Evolutionary conservation across 176 grass and related monocot species (phyloP), one percentile per base, ranked within the genome.

Genomic region (Eleusine indica): DNA sequence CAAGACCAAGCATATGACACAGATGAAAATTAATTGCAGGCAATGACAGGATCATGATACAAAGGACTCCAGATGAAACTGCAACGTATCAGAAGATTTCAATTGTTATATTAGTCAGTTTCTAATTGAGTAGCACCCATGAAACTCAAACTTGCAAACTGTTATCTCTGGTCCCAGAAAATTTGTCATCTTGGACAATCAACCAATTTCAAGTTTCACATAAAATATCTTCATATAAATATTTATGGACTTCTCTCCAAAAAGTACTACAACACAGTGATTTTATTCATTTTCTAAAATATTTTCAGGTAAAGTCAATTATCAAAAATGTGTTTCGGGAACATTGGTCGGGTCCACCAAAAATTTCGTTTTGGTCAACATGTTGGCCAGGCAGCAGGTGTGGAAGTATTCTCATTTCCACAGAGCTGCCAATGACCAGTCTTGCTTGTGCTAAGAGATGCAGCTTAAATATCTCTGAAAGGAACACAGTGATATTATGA

Each of bases 61-160:
- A 38, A 61, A 76, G 18, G 17, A 22, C 58, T 58, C 19, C 14
- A 56, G 25, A 28, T 54, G 68, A 71, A 88, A 65, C 73, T 46
- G 25, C 71, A 57, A 73, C 39, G 21, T 1, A 16, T 3, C 4
- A 73, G 18, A 66, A 39, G 9, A 16, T 54, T 7, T 40, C 0
- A 18, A 82, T 17, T 19, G 16, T 28, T 80, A 76, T 69, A 51
- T 60, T 61, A 52, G 30, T 39, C 22, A 71, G 56, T 13, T 73
- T 83, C 16, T 51, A 77, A 78, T 39, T 66, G 17, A 67, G 18
- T 70, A 17, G 16, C 25, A 82, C 7, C 4, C 43, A 70, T 72
- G n/a, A 15, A 70, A 75, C 38, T 53, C 53, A 71, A 81, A 63
- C 53, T 11, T 51, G 40, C n/a, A 14, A 73, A 17, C n/a, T 44